Evolutionary conservation across 495 filamentous ascomycete genomes (phyloP).

Genomic region (Tuber calosporum): DNA sequence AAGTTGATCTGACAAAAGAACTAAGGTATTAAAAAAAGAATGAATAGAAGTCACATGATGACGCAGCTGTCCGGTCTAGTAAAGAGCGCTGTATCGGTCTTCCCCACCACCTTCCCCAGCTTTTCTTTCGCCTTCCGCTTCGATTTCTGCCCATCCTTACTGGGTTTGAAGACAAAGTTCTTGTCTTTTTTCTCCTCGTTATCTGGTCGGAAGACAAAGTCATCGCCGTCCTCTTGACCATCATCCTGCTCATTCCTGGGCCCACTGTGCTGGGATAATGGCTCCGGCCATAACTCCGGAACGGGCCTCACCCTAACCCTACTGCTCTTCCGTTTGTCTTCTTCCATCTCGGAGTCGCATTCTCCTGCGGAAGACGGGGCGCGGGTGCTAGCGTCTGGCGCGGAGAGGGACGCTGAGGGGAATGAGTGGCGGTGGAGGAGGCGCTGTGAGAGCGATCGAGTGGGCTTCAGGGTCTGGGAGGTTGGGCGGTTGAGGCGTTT

Average conservation of each 20-base stretch:
- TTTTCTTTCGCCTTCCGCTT: conserved; percentile 22
- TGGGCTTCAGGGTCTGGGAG: conserved; percentile 14
- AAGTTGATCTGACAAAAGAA: not conserved
- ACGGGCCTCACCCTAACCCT: conserved; percentile 20
- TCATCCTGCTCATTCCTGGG: conserved; percentile 16
- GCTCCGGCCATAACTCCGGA: conserved; percentile 34
- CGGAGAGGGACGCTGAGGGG: not conserved
- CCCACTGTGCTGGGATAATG: conserved; percentile 19
- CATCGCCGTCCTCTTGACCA: not conserved
- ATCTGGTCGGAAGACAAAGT: not conserved
- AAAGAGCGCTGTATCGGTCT: not conserved
- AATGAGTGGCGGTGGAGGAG: conserved; percentile 2
- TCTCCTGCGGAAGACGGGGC: conserved; percentile 13
- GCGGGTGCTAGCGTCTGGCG: conserved; percentile 17
- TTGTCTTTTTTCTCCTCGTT: conserved; percentile 5
- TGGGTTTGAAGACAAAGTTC: conserved; percentile 23
- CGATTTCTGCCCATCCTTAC: conserved; percentile 12
- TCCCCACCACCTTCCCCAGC: not conserved
- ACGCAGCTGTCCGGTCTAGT: conserved; percentile 22
- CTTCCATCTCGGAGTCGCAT: conserved; percentile 3
- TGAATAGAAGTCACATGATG: conserved; percentile 15
- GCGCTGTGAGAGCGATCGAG: not conserved
- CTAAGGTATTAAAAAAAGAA: not conserved
- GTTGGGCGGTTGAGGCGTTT: conserved; percentile 2
- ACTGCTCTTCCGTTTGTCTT: conserved; percentile 20